Conservation (phyloP, 305 asterid species). For the Fraxinus xanthoxyloides region DNA sequence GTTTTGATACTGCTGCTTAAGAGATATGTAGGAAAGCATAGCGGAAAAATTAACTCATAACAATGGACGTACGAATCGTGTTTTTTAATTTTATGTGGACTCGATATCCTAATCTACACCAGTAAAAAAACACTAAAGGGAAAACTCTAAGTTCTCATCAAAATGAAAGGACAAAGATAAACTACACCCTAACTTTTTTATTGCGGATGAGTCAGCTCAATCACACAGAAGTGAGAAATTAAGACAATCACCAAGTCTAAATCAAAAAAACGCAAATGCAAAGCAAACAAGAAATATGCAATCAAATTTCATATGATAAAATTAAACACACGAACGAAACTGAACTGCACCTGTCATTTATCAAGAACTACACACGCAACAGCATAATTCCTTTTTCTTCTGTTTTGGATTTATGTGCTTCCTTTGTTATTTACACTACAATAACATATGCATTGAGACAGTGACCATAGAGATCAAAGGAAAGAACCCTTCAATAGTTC, state of each 20-base stretch:
- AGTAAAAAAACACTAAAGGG: neutral
- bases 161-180: neutral
- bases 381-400: neutral
- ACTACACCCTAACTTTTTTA: neutral
- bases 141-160: neutral
- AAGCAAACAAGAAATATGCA: neutral
- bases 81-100: neutral
- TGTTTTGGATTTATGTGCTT: neutral
- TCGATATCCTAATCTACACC: neutral
- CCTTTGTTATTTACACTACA: neutral
- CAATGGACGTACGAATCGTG: neutral
- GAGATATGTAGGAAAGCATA: neutral
- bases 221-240: neutral
- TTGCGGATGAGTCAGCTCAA: neutral
- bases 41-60: neutral
- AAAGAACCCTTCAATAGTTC: neutral
- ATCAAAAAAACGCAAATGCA: neutral
- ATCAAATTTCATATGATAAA: neutral
- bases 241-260: neutral
- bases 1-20: neutral
- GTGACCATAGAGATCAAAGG: neutral
- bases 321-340: neutral
- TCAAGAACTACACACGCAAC: neutral
- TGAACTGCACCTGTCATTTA: neutral
- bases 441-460: neutral